Percentiles rank a stretch among this genome's conserved stretches.
Conservation (phyloP, 139 green algal species). For the Chlamydomonas urium region DNA sequence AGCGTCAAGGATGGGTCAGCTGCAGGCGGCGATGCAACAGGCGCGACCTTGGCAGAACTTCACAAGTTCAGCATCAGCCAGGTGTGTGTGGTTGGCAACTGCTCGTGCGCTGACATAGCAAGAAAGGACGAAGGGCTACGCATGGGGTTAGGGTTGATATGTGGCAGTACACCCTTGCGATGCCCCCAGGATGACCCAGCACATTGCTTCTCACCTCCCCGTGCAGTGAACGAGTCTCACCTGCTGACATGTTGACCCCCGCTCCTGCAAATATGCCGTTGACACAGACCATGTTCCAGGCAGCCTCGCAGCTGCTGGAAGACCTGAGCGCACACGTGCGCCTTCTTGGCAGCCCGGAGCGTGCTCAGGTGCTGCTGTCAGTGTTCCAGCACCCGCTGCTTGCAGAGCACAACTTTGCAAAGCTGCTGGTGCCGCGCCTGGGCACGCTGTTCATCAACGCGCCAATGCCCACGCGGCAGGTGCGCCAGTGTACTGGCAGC, state of each 20-base stretch:
- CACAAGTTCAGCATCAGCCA: conserved; percentile 10
- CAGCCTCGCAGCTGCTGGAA: conserved; percentile 35
- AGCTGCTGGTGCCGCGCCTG: conserved; percentile 69
- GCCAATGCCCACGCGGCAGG: conserved; percentile 53
- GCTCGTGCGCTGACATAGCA: too few relatives aligned
- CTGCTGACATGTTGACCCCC: too few relatives aligned
- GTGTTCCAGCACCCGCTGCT: conserved; percentile 76
- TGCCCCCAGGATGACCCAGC: too few relatives aligned
- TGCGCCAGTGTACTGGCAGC: too few relatives aligned
- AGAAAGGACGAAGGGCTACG: too few relatives aligned
- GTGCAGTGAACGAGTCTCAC: too few relatives aligned
- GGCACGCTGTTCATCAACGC: conserved; percentile 66
- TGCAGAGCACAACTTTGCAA: conserved; percentile 53
- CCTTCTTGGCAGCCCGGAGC: conserved; percentile 70
- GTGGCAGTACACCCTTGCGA: too few relatives aligned
- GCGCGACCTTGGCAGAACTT: not conserved
- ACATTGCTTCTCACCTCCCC: too few relatives aligned
- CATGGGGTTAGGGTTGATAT: too few relatives aligned
- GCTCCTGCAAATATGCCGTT: too few relatives aligned
- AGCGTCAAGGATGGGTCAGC: too few relatives aligned
- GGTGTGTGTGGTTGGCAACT: not conserved
- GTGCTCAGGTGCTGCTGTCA: conserved; percentile 73
- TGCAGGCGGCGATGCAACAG: not conserved
- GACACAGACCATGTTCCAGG: conserved; percentile 13
- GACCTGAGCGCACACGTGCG: conserved; percentile 67